Evolutionary conservation across 768 basidiomycete genomes (phyloP), one percentile per base, ranked within the genome.

Genomic region (Pholiota molesta): DNA sequence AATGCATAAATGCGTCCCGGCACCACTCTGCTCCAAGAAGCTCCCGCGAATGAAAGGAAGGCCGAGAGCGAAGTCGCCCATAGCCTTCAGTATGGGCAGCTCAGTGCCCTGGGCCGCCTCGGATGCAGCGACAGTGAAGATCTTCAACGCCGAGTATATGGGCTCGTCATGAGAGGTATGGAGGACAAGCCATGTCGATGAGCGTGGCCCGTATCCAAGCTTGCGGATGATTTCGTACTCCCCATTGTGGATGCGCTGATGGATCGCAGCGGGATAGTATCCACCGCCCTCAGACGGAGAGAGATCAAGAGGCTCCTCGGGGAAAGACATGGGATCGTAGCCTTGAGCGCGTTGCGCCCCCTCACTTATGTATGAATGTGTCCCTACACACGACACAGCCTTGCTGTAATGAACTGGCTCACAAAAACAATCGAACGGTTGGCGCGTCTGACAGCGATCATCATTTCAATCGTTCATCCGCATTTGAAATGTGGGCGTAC

Each of bases 231-330:
- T 37, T 56, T 65, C 51, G 35, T 66, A 69, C 13, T 51, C 40
- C 33, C 47, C 56, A 13, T 54, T 42, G 35, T 63, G 35, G 19
- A 66, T 57, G 51, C 62, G 62, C 14, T 63, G 66, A 39, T 63
- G 62, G 16, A 62, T 63, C 29, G 53, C 55, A 21, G 65, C 63
- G 26, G 68, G 62, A 49, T 61, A 69, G 57, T 69, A 69, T 52
- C 66, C 68, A 26, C 40, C 57, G n/a, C 65, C 68, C 13, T 66
- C 60, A 7, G 37, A 33, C 8, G 59, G 14, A 37, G 66, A 31
- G 7, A 62, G 45, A 16, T 59, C 28, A 11, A 69, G 64, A 7
- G 62, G 62, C 58, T 69, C 68, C 42, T 69, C 68, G 28, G 68
- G 68, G 56, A 68, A 37, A 31, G 62, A 45, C 59, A 66, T 63